These are phyloP conservation scores for Arthrinium puccinioides DNA, from an alignment of 2,329 filamentous ascomycete genomes.

Conservation along the genomic window DNA sequence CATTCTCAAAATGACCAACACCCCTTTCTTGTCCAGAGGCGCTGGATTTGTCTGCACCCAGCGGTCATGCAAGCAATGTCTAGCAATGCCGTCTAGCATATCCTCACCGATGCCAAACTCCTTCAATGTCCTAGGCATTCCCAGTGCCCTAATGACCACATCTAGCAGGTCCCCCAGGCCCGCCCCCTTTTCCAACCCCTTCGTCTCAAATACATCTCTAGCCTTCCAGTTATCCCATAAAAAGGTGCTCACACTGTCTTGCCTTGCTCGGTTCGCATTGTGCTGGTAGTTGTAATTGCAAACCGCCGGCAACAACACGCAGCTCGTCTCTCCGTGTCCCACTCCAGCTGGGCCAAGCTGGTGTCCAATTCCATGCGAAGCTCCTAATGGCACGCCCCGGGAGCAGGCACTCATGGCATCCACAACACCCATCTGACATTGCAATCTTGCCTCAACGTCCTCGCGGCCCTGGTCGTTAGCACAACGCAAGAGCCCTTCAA, in stretches of 20 bases:
- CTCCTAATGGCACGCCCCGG: constrained; percentile 34
- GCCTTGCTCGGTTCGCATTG: constrained; percentile 29
- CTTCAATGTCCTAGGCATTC: constrained; percentile 44
- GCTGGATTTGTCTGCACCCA: constrained; percentile 44
- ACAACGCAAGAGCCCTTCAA: constrained; percentile 14
- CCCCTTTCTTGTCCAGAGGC: constrained; percentile 38
- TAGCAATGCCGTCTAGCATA: constrained; percentile 37
- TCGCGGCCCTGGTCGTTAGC: constrained; percentile 18
- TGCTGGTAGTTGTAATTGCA: constrained; percentile 44
- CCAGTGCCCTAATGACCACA: constrained; percentile 40
- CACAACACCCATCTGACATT: constrained; percentile 43
- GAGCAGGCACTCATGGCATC: constrained; percentile 42
- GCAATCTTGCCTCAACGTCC: constrained; percentile 33
- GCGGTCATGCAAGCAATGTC: constrained; percentile 40
- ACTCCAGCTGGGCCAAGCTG: constrained; percentile 48
- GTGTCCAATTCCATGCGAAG: constrained; percentile 45
- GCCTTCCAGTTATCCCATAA: constrained; percentile 29
- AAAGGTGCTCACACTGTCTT: constrained; percentile 29
- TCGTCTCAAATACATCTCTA: constrained; percentile 22
- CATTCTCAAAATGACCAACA: constrained; percentile 40
- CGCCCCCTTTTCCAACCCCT: constrained; percentile 17
- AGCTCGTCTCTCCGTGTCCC: constrained; percentile 54
- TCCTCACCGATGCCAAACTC: constrained; percentile 43
- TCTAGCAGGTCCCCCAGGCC: constrained; percentile 46
- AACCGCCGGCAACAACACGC: constrained; percentile 45